Conservation (phyloP, 2,329 filamentous ascomycete genomes). For the Colletotrichum sp. region DNA sequence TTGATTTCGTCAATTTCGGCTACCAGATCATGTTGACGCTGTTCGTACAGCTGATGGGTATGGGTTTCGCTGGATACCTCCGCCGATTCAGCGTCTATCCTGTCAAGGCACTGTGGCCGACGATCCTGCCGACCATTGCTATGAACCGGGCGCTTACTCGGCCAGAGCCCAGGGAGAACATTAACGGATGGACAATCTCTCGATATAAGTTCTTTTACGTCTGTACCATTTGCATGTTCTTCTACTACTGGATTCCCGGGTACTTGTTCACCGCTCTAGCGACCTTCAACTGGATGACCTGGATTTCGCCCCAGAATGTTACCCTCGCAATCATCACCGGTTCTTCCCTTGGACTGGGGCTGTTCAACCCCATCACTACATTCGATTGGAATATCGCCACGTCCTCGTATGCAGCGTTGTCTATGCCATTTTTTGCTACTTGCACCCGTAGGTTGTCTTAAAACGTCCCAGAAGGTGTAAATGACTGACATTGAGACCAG, state of each 20-base stretch:
- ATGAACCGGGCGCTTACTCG: conserved; percentile 36
- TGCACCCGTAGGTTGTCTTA: conserved; percentile 29
- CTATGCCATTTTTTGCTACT: conserved; percentile 45
- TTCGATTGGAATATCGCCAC: conserved; percentile 56
- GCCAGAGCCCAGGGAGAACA: conserved; percentile 38
- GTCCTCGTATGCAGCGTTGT: conserved; percentile 40
- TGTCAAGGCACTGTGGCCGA: conserved; percentile 37
- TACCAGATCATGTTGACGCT: conserved; percentile 44
- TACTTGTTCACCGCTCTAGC: conserved; percentile 48
- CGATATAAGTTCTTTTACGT: conserved; percentile 49
- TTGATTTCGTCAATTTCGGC: conserved; percentile 42
- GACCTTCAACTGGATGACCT: conserved; percentile 55
- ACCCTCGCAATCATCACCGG: conserved; percentile 49
- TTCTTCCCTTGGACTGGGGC: conserved; percentile 41
- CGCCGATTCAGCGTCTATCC: conserved; percentile 43
- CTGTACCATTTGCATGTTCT: conserved; percentile 39
- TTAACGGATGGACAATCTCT: conserved; percentile 50
- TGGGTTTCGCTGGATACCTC: conserved; percentile 45
- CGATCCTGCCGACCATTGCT: conserved; percentile 35
- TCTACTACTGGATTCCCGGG: conserved; percentile 56
- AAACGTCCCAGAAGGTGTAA: not conserved
- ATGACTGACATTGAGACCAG: not conserved
- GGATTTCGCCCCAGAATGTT: conserved; percentile 52
- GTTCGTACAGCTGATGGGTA: conserved; percentile 47
- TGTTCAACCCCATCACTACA: conserved; percentile 53